Evolutionary conservation across 1,139 yeast genomes (phyloP).

Genomic region (Candida freyschussii): DNA sequence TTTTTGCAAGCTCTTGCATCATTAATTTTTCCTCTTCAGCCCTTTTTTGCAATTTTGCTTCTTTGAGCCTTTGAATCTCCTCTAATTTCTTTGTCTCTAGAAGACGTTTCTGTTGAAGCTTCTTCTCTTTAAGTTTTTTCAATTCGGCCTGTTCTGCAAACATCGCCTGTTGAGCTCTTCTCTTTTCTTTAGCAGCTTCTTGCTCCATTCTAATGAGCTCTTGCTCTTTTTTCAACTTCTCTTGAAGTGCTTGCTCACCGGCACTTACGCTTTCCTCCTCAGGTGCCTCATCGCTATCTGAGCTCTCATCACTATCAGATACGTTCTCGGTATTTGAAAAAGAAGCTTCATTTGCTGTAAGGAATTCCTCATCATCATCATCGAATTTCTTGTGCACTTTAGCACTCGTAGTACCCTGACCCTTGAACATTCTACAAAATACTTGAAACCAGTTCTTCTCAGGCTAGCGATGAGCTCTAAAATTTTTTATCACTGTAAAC

Average conservation of each 20-base stretch:
- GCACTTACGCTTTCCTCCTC: slow-evolving; percentile 33
- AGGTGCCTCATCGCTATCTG: slow-evolving; percentile 34
- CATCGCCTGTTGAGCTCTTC: slow-evolving; percentile 44
- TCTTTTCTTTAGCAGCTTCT: slow-evolving; percentile 40
- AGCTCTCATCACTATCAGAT: slow-evolving; percentile 27
- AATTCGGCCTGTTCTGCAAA: slow-evolving; percentile 41
- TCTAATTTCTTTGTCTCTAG: slow-evolving; percentile 24
- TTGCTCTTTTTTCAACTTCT: slow-evolving; percentile 33
- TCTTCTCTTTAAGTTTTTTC: slow-evolving; percentile 32
- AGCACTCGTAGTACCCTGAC: slow-evolving; percentile 2
- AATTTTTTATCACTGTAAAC: not conserved
- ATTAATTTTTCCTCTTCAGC: slow-evolving; percentile 17
- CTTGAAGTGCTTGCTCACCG: slow-evolving; percentile 15
- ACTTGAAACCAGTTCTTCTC: not conserved
- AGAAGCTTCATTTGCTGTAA: slow-evolving; percentile 20
- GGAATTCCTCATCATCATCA: slow-evolving; percentile 20
- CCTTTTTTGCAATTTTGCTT: slow-evolving; percentile 13
- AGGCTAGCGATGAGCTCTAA: slow-evolving; percentile 10
- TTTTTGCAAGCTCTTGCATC: slow-evolving; percentile 14
- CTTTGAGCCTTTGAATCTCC: slow-evolving; percentile 19
- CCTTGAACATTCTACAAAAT: too few species aligned
- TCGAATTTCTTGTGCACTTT: slow-evolving; percentile 20
- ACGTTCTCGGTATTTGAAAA: slow-evolving; percentile 11
- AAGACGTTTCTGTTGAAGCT: slow-evolving; percentile 30
- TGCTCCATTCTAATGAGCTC: slow-evolving; percentile 31